Evolutionary conservation across 78 protist genomes (phyloP), one percentile per base, ranked within the genome.

Genomic region (Speleostelium caveatum): DNA sequence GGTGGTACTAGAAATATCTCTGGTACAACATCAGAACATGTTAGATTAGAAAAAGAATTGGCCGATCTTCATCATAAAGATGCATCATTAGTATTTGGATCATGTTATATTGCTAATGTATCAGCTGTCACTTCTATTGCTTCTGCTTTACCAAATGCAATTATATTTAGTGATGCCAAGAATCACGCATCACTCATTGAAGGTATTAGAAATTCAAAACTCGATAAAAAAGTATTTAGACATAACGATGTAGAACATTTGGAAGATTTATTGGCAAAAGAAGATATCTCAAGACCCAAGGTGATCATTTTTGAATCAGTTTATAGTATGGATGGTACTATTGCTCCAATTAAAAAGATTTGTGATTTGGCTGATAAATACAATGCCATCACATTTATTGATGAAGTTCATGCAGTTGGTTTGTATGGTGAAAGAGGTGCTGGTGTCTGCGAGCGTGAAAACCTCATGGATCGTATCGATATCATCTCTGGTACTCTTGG

Each of bases 321-420:
- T 38, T 97, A 97, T 55, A 90, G 96, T 4, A 97, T 97, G 99
- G 96, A 92, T 32, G 99, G 99, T 12, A 94, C 96, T 33, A 94
- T 96, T 36, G 96, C 98, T 0, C 99, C 99, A 12, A 95, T 97
- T 56, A 76, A 51, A 24, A 92, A 93, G 36, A 94, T 97, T 51
- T 87, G 96, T 66, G 96, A 94, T 16, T 56, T 97, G 2, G 96
- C 97, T 2, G 87, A 96, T 53, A 62, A 93, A 76, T 93, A 96
- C 94, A 95, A 95, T 24, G 99, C 99, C 3, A 28, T 97, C 51
- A 95, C 99, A 5, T 95, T 94, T 78, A 61, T 95, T 45, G 99
- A 97, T 65, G 99, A 97, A 80, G 99, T 97, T 6, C 99, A 97
- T 72, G 99, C 99, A 0, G 99, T 97, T 36, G 99, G 98, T 17